Base-by-base conservation (phyloP, 306 rosid species). In the Parietaria judaica region DNA sequence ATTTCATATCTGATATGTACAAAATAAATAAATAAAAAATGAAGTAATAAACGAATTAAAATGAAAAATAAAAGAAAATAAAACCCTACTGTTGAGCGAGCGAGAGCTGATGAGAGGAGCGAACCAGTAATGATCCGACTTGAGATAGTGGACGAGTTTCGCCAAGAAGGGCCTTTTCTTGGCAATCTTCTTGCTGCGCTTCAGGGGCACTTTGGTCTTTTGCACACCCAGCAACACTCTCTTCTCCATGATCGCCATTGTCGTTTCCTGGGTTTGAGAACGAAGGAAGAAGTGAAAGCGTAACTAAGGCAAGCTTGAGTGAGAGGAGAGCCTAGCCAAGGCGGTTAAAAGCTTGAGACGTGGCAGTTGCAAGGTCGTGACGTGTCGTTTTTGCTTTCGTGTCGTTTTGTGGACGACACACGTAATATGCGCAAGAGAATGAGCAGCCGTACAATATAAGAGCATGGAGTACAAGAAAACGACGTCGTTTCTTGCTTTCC, bases 61-160 rank as follows among this genome's bases (percentile, higher is more conserved):
- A 51, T 15, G 11, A 69, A 51, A 8, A 7, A 1, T 36, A 37
- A 9, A 11, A 49, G 1, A n/a, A n/a, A 11, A 7, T 49, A 49
- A 7, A 49, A 11, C 14, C 15, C 0, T 16, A 60, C 65, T n/a
- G 44, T 46, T 31, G 11, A 2, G 5, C 14, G 60, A 13, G 45
- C 15, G 31, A 10, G 74, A 61, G 56, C 84, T 82, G 35, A 79
- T 36, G 1, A 84, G 61, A 68, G 90, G 84, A 58, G 89, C 90
- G 75, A 81, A 90, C 74, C 79, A 63, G 83, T 68, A 81, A 35
- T 70, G 71, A 56, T 90, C 87, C 14, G 79, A 76, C 9, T 58
- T 76, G 38, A 90, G 86, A 81, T 78, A 85, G 69, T 79, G 74
- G 1, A 71, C 31, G 10, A 87, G 52, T 60, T 61, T 79, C 50